Percentiles rank a stretch among this genome's conserved stretches.
phyloP scores from a whole-genome alignment of 192 early-diverging fungal genomes.

The Dissophora ornata region DNA sequence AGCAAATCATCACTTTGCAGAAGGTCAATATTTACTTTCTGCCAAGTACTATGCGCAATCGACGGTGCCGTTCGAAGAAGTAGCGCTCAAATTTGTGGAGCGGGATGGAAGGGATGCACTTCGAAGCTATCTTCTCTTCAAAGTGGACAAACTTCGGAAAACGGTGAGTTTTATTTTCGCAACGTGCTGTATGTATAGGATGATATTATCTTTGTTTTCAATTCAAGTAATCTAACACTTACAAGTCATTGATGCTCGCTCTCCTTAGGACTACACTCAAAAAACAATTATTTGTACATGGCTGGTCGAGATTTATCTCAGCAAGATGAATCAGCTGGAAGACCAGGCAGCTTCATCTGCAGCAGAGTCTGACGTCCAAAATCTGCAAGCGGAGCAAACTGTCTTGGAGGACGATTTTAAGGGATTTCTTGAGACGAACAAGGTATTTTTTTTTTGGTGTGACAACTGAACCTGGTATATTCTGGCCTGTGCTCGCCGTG shows the following conservation, averaged over 20 bases:
- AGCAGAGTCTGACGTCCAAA: constrained; percentile 54
- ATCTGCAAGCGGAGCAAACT: constrained; percentile 68
- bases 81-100: constrained; percentile 86
- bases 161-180: constrained; percentile 54
- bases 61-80: constrained; percentile 88
- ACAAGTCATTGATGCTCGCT: too few relatives aligned
- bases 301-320: constrained; percentile 90
- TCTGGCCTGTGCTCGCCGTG: too few relatives aligned
- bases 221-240: too few relatives aligned
- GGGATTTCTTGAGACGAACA: constrained; percentile 76
- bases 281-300: constrained; percentile 84
- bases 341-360: constrained; percentile 57
- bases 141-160: constrained; percentile 74
- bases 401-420: constrained; percentile 77
- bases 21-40: constrained; percentile 76
- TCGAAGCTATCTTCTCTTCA: constrained; percentile 80
- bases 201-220: background rate
- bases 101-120: constrained; percentile 79
- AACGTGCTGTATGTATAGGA: background rate
- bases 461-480: too few relatives aligned
- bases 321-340: constrained; percentile 78
- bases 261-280: constrained; percentile 79
- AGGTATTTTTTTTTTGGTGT: too few relatives aligned
- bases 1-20: constrained; percentile 87
- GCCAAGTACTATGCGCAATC: constrained; percentile 91